Evolutionary conservation across 2,329 filamentous ascomycete genomes (phyloP).

Genomic region (Ceratocystis cacaofunesta): DNA sequence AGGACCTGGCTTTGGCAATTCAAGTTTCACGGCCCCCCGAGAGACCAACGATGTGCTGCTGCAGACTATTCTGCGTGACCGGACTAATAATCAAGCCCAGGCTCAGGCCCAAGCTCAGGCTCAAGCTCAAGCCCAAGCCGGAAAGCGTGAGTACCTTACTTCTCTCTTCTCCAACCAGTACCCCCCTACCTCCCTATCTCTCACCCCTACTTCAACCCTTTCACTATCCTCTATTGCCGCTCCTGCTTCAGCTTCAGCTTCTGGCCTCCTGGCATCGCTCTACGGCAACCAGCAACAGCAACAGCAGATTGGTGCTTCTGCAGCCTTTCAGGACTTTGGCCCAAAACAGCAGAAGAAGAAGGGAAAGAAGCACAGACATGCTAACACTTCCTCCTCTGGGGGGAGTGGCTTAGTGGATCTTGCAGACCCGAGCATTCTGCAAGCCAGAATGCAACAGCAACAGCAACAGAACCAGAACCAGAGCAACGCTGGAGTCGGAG

Average conservation of each 20-base stretch:
- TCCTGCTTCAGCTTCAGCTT: conserved; percentile 75
- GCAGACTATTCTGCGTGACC: conserved; percentile 64
- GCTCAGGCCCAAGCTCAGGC: conserved; percentile 56
- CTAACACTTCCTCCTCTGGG: conserved; percentile 99
- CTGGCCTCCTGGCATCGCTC: conserved; percentile 80
- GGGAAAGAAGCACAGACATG: conserved; percentile 99
- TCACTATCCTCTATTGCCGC: conserved; percentile 70
- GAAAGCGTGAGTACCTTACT: conserved; percentile 98
- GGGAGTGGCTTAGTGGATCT: conserved; percentile 99
- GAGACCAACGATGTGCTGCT: conserved; percentile 58
- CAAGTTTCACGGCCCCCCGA: conserved; percentile 55
- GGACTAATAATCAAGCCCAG: conserved; percentile 36
- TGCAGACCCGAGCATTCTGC: conserved; percentile 99
- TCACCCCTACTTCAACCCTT: conserved; percentile 81
- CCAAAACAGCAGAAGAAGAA: conserved; percentile 99
- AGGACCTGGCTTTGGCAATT: conserved; percentile 64
- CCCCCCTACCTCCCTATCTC: conserved; percentile 64
- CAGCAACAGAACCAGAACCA: conserved; percentile 65
- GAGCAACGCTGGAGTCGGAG: conserved; percentile 53
- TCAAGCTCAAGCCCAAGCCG: conserved; percentile 22
- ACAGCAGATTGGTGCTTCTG: conserved; percentile 29
- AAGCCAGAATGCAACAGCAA: conserved; percentile 80
- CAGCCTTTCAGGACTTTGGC: conserved; percentile 78
- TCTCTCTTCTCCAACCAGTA: conserved; percentile 83
- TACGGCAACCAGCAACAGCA: conserved; percentile 54